phyloP scores from a whole-genome alignment of 805 yeast genomes.

The Lachancea thermotolerans region DNA sequence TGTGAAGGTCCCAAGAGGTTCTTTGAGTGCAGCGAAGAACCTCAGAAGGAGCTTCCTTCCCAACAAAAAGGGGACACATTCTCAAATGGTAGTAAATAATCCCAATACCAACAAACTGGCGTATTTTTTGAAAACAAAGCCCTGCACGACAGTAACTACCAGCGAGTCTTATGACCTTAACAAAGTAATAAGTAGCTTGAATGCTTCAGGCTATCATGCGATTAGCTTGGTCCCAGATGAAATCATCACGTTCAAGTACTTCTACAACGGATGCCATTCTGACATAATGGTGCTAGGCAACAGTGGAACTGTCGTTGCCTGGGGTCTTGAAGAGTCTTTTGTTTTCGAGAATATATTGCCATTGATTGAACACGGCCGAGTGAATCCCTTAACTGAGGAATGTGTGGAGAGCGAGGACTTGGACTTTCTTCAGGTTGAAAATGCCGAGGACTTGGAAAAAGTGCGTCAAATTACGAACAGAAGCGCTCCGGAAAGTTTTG shows the following conservation, averaged over 20 bases:
- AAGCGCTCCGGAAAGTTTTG: constrained; percentile 33
- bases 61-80: not conserved
- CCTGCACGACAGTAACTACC: constrained; percentile 65
- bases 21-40: constrained; percentile 13
- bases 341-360: constrained; percentile 46
- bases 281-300: constrained; percentile 60
- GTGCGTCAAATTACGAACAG: constrained; percentile 10
- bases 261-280: constrained; percentile 30
- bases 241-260: constrained; percentile 48
- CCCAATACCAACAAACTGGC: not conserved
- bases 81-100: not conserved
- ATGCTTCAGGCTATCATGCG: constrained; percentile 30
- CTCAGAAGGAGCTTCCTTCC: constrained; percentile 18
- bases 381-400: constrained; percentile 36
- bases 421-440: constrained; percentile 55
- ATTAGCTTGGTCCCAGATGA: constrained; percentile 59
- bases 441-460: constrained; percentile 9
- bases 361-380: constrained; percentile 41
- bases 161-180: constrained; percentile 65
- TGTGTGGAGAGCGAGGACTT: constrained; percentile 74
- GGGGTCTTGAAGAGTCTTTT: constrained; percentile 65
- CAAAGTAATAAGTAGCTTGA: constrained; percentile 31
- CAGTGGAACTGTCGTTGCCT: constrained; percentile 76
- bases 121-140: constrained; percentile 17
- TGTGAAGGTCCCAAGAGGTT: constrained; percentile 14